Evolutionary conservation across 2,329 filamentous ascomycete species (phyloP), one percentile per base, ranked within the genome.

Genomic region (Paecilomyces fulvus): DNA sequence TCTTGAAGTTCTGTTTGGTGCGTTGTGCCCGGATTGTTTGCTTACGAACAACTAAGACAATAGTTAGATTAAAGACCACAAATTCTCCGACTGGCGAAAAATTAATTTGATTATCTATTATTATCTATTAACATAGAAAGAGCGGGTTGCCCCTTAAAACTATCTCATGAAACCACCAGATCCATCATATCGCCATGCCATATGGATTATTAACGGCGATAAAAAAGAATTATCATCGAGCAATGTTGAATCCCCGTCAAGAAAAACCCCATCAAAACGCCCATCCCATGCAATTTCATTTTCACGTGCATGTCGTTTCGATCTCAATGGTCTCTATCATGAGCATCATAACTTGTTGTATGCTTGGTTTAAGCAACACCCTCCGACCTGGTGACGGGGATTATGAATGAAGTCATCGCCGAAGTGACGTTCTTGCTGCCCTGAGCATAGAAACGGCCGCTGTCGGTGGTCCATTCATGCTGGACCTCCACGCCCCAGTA

Each of bases 401-500:
- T 43, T 9, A 25, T 56, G 43, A 56, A 58, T 1, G 49, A 51
- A 49, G 46, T 17, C 28, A 30, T 46, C n/a, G 3, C 21, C 8
- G 51, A 48, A 2, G 55, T 52, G 14, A 58, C 48, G 3, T 57
- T 60, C 10, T 28, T 56, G 52, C 53, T 55, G 12, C 56, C 58
- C 25, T 37, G 55, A 2, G 37, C 56, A 31, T 56, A 30, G n/a
- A 52, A 52, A 8, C 48, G 46, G 54, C 21, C 56, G 46, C 9
- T 49, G 30, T 11, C 37, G 20, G 3, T 55, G 20, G 20, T 31
- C 21, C 53, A 60, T 21, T n/a, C 51, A 52, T 60, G 58, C 52
- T 50, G 49, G 28, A 58, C 56, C n/a, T 58, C 49, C 9, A 59
- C 50, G 21, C 55, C 52, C 58, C 56, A 59, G 14, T 48, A 25